These are phyloP conservation scores for Oenanthe sinensis DNA, from an alignment of 129 eudicot genomes.

Conservation along the genomic window DNA sequence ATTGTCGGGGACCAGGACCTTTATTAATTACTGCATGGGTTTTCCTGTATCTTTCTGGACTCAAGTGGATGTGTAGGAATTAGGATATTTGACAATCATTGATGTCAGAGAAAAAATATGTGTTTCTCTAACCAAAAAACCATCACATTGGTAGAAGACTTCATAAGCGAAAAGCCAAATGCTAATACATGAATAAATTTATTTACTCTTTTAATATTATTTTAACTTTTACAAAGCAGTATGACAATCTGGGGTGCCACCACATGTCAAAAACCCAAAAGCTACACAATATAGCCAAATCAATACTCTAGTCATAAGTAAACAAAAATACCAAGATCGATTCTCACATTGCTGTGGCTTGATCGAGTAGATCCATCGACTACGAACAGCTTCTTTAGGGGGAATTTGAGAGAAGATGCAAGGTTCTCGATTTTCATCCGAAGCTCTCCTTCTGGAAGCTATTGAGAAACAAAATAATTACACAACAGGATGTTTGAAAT, in stretches of 20 bases:
- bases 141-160: background rate
- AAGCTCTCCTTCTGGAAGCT: constrained; percentile 92
- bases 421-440: constrained; percentile 84
- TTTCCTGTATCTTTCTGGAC: background rate
- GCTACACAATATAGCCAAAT: background rate
- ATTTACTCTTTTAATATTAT: background rate
- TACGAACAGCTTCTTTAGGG: constrained; percentile 87
- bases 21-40: background rate
- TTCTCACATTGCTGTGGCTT: constrained; percentile 96
- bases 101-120: background rate
- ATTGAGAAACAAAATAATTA: background rate
- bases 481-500: background rate
- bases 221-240: background rate
- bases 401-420: constrained; percentile 80
- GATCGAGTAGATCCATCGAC: constrained; percentile 99
- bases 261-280: background rate
- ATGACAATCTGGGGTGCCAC: background rate
- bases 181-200: background rate
- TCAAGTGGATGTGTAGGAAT: background rate
- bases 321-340: constrained; percentile 10
- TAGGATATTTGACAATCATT: background rate
- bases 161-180: background rate
- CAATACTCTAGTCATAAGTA: background rate
- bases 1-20: no score
- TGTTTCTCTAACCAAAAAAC: background rate